phyloP scores from a whole-genome alignment of 2,329 filamentous ascomycete species.

The Chalaropsis ovoidea region DNA sequence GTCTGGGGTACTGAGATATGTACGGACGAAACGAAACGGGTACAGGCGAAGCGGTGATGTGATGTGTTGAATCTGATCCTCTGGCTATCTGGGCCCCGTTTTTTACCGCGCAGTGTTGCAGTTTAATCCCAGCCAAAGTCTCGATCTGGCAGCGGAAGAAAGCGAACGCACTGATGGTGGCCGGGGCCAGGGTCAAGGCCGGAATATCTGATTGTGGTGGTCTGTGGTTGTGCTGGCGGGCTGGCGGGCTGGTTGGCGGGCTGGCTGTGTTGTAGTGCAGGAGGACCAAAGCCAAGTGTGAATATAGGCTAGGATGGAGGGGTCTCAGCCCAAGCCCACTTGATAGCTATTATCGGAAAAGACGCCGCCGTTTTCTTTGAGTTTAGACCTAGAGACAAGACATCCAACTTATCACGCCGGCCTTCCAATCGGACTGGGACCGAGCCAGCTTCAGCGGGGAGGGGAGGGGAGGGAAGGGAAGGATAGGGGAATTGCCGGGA shows the following conservation, averaged over 20 bases:
- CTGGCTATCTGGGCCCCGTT: slow-evolving; percentile 1
- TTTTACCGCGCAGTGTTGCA: slow-evolving; percentile 14
- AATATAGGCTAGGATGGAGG: neutral
- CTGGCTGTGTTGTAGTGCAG: too few species aligned
- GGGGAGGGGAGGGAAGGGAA: neutral
- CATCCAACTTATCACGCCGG: neutral
- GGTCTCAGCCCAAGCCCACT: neutral
- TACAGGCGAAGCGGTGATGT: slow-evolving; percentile 1
- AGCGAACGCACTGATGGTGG: slow-evolving; percentile 19
- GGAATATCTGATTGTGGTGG: neutral
- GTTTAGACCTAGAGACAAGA: neutral
- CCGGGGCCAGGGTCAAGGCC: slow-evolving; percentile 5
- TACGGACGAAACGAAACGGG: slow-evolving; percentile 5
- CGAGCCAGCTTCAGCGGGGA: neutral
- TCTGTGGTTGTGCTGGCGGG: too few species aligned
- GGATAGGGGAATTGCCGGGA: neutral
- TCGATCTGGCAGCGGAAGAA: slow-evolving; percentile 17
- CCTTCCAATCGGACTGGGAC: neutral
- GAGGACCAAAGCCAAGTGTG: neutral
- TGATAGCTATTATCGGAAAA: neutral
- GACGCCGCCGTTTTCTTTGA: neutral
- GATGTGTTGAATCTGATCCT: slow-evolving; percentile 12
- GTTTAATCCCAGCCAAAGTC: slow-evolving; percentile 14
- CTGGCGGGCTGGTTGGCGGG: neutral
- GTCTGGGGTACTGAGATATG: neutral